Evolutionary conservation across 805 yeast genomes (phyloP), one percentile per base, ranked within the genome.

Genomic region (Ogataea minuta): DNA sequence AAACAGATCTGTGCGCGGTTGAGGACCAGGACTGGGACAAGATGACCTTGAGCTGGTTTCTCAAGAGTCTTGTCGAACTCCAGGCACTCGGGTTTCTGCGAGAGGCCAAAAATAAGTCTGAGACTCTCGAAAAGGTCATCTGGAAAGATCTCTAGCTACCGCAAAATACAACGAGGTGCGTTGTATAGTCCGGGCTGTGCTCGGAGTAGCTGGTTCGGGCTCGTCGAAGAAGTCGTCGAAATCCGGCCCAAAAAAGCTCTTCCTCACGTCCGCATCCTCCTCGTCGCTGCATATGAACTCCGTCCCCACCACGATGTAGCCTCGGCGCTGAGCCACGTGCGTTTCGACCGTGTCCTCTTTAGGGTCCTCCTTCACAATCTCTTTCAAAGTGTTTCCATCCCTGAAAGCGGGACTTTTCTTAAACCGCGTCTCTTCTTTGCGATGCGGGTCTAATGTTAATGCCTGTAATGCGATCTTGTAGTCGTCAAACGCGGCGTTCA

Each of bases 61-160:
- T 84, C 44, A 90, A 84, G 49, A 79, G 79, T 13, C 69, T 90
- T 34, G 75, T 75, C 17, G 95, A 88, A 54, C 66, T 89, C 43
- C 76, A 78, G 42, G 64, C 74, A 46, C 63, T 84, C 39, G 96
- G 96, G 0, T 63, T 86, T 32, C 56, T 87, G 13, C 79, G 78
- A 48, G 83, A 81, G 36, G 74, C 73, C 29, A 71, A 69, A 48
- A 62, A 79, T 11, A 79, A 78, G 57, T 75, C 77, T 21, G 89
- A 84, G 49, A 68, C 72, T 39, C 66, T 85, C 28, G 91, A 85
- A 50, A 86, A 83, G 53, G 67, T 79, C 11, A 59, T 78, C 4
- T 85, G 93, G 93, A 81, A 72, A 51, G 86, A 78, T 20, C 58
- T 84, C 11, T 81, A 56, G 46, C 15, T 13, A 17, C 27, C n/a